These are phyloP conservation scores for Talaromyces sp. DNA, from an alignment of 2,329 filamentous ascomycete genomes.

Conservation along the genomic window DNA sequence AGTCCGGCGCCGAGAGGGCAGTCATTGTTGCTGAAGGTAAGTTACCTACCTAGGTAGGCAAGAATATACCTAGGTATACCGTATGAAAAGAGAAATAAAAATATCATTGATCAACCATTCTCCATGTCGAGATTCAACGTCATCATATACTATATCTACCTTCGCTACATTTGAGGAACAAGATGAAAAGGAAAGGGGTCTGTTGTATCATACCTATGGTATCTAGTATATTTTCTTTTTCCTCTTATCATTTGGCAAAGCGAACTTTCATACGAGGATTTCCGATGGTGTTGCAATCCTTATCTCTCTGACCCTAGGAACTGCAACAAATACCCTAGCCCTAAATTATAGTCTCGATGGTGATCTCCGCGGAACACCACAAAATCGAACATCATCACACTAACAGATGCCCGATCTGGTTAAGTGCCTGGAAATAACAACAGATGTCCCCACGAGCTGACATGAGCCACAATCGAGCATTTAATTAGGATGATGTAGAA, in stretches of 20 bases:
- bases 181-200: not conserved
- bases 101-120: not conserved
- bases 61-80: not conserved
- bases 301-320: not conserved
- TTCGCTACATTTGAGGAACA: not conserved
- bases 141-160: not conserved
- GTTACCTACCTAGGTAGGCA: not conserved
- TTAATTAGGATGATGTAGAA: not conserved
- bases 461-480: slow-evolving; percentile 6
- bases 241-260: not conserved
- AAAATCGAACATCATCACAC: not conserved
- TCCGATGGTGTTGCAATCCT: not conserved
- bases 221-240: slow-evolving; percentile 5
- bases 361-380: slow-evolving; percentile 11
- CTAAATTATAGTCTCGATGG: not conserved
- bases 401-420: not conserved
- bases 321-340: not conserved
- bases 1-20: slow-evolving; percentile 7
- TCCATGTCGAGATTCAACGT: not conserved
- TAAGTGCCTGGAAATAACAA: not conserved
- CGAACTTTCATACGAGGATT: not conserved
- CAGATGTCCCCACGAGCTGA: not conserved
- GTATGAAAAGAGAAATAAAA: not conserved
- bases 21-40: slow-evolving; percentile 5
- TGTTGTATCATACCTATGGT: not conserved